Evolutionary conservation across 2,329 filamentous ascomycete species (phyloP).

Genomic region (Monosporascus sp.): DNA sequence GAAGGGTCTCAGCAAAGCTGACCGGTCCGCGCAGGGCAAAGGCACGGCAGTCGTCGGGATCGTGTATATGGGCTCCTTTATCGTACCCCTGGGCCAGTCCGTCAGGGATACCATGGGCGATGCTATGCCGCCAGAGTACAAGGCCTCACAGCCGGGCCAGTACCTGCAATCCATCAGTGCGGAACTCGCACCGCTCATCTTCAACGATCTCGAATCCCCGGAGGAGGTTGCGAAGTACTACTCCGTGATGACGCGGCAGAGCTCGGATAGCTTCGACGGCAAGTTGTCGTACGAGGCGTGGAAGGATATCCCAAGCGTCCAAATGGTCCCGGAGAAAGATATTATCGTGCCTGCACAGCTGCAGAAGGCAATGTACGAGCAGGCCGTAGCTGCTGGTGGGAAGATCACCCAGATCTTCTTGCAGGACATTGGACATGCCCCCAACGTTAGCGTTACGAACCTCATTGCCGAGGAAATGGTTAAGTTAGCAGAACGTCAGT

Average conservation of each 20-base stretch:
- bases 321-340: slow-evolving; percentile 8
- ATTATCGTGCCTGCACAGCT: slow-evolving; percentile 5
- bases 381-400: slow-evolving; percentile 7
- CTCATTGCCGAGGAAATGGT: too few relatives aligned
- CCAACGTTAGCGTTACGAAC: not conserved
- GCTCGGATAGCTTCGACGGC: slow-evolving; percentile 10
- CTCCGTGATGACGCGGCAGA: slow-evolving; percentile 7
- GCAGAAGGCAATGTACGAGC: slow-evolving; percentile 8
- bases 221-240: too few relatives aligned
- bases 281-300: slow-evolving; percentile 10
- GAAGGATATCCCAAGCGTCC: slow-evolving; percentile 6
- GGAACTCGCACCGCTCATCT: too few relatives aligned
- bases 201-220: too few relatives aligned
- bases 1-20: slow-evolving; percentile 18
- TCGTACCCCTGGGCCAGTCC: slow-evolving; percentile 2
- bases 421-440: slow-evolving; percentile 2
- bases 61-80: slow-evolving; percentile 17
- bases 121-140: too few relatives aligned
- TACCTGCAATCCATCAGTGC: too few relatives aligned
- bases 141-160: too few relatives aligned
- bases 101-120: not conserved
- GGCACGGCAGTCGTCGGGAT: slow-evolving; percentile 23
- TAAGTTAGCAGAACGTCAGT: too few relatives aligned
- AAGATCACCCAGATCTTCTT: slow-evolving; percentile 3
- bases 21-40: slow-evolving; percentile 18